Percentiles rank a stretch among this genome's conserved stretches.
These are phyloP conservation scores for Firmiana major DNA, from an alignment of 345 rosid species.

Conservation along the genomic window DNA sequence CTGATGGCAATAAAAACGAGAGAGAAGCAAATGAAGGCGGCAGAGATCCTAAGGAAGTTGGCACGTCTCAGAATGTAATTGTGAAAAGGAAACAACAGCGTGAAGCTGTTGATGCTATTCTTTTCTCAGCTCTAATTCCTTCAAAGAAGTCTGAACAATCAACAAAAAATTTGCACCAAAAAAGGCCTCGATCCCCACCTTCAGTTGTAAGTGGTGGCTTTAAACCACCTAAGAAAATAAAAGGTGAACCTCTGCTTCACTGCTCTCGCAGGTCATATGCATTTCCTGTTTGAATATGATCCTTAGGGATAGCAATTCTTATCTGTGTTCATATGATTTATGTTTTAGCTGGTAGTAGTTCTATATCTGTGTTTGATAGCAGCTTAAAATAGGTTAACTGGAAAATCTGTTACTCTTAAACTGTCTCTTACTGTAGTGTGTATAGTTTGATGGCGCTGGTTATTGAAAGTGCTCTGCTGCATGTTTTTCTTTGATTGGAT, in stretches of 20 bases:
- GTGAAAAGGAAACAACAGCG: slow-evolving; percentile 74
- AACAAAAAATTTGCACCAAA: slow-evolving; percentile 33
- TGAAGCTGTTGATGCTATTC: slow-evolving; percentile 87
- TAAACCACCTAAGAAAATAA: slow-evolving; percentile 58
- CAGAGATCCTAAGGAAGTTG: slow-evolving; percentile 29
- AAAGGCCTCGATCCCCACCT: slow-evolving; percentile 48
- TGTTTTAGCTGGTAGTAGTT: not conserved
- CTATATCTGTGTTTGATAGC: not conserved
- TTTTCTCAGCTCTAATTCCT: slow-evolving; percentile 70
- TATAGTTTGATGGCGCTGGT: not conserved
- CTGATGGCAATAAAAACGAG: slow-evolving; percentile 31
- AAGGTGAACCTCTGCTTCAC: slow-evolving; percentile 39
- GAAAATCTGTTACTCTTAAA: too few species aligned
- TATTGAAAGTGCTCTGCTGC: not conserved
- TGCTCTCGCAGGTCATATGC: too few species aligned
- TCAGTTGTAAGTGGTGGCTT: slow-evolving; percentile 34
- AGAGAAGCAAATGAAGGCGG: slow-evolving; percentile 23
- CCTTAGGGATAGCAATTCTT: not conserved
- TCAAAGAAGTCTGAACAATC: slow-evolving; percentile 53
- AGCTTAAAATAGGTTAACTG: not conserved
- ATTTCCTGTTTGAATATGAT: too few species aligned
- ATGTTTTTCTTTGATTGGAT: not conserved
- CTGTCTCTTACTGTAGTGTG: not conserved
- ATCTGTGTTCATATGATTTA: not conserved
- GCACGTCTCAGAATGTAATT: slow-evolving; percentile 42